Evolutionary conservation across 2,329 filamentous ascomycete genomes (phyloP).

Genomic region (Paraconiothyrium brasiliense): DNA sequence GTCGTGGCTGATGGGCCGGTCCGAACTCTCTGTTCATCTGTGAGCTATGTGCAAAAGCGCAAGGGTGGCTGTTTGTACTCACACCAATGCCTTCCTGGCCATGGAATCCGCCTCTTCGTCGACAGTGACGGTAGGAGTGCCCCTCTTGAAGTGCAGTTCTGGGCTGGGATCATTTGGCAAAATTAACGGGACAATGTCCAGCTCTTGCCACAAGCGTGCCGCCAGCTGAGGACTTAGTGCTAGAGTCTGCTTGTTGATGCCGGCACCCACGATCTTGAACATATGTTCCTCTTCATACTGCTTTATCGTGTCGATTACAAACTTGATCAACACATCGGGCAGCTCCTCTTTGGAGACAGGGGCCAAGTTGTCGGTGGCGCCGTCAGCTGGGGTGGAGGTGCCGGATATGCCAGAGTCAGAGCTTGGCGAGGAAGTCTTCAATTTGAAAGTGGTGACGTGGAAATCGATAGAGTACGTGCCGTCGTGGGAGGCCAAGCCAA

Average conservation of each 20-base stretch:
- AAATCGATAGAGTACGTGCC: conserved; percentile 79
- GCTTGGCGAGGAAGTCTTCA: background rate
- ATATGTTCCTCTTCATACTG: conserved; percentile 71
- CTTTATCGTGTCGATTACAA: conserved; percentile 66
- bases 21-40: conserved; percentile 64
- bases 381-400: conserved; percentile 22
- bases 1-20: conserved; percentile 73
- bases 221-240: conserved; percentile 71
- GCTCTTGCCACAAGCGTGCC: conserved; percentile 76
- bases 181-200: conserved; percentile 79
- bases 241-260: conserved; percentile 70
- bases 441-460: conserved; percentile 54
- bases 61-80: conserved; percentile 39
- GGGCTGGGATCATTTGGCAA: conserved; percentile 50
- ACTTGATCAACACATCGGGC: conserved; percentile 59
- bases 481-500: conserved; percentile 72
- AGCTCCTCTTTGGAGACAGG: conserved; percentile 28
- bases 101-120: conserved; percentile 86
- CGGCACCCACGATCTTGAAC: conserved; percentile 78
- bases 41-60: conserved; percentile 1
- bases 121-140: conserved; percentile 66
- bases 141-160: conserved; percentile 12
- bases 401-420: conserved; percentile 9
- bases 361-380: conserved; percentile 22
- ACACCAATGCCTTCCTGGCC: conserved; percentile 80